Conservation (phyloP, 2,329 filamentous ascomycete species). For the Thelonectria rubi region DNA sequence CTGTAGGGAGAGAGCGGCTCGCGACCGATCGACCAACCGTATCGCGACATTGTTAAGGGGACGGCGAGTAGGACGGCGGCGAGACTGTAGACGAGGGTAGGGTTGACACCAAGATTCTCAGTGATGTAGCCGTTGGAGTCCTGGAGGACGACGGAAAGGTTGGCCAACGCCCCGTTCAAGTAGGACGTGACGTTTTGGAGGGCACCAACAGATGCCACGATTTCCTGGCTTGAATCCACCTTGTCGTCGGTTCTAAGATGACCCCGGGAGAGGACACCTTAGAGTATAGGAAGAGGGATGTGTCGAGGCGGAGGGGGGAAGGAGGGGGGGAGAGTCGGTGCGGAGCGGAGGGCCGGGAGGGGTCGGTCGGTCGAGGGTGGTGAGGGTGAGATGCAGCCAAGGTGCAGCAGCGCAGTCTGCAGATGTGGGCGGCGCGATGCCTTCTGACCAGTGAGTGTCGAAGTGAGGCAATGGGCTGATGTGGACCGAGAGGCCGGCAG, state of each 20-base stretch:
- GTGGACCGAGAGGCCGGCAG: slow-evolving; percentile 39
- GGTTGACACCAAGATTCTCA: slow-evolving; percentile 59
- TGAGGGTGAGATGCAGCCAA: slow-evolving; percentile 8
- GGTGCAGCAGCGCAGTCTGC: not conserved
- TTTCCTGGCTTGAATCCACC: slow-evolving; percentile 68
- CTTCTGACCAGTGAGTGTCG: slow-evolving; percentile 19
- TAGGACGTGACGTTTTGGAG: slow-evolving; percentile 68
- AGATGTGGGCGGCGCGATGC: slow-evolving; percentile 30
- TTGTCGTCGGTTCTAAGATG: slow-evolving; percentile 58
- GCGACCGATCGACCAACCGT: slow-evolving; percentile 58
- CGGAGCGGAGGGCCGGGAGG: slow-evolving; percentile 5
- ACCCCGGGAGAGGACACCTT: slow-evolving; percentile 49
- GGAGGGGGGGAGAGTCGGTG: slow-evolving; percentile 26
- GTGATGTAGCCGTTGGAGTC: slow-evolving; percentile 62
- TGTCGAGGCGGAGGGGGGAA: slow-evolving; percentile 32
- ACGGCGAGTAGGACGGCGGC: slow-evolving; percentile 59
- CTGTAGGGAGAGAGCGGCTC: slow-evolving; percentile 62
- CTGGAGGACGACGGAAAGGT: slow-evolving; percentile 58
- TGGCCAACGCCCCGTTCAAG: slow-evolving; percentile 61
- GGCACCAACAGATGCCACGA: slow-evolving; percentile 71
- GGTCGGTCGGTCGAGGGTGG: slow-evolving; percentile 11
- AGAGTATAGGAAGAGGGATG: slow-evolving; percentile 32
- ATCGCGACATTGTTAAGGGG: slow-evolving; percentile 64
- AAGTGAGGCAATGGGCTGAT: slow-evolving; percentile 37
- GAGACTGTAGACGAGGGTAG: slow-evolving; percentile 59